These are phyloP conservation scores for Pilaira anomala DNA, from an alignment of 192 early-diverging fungal species.

Conservation along the genomic window DNA sequence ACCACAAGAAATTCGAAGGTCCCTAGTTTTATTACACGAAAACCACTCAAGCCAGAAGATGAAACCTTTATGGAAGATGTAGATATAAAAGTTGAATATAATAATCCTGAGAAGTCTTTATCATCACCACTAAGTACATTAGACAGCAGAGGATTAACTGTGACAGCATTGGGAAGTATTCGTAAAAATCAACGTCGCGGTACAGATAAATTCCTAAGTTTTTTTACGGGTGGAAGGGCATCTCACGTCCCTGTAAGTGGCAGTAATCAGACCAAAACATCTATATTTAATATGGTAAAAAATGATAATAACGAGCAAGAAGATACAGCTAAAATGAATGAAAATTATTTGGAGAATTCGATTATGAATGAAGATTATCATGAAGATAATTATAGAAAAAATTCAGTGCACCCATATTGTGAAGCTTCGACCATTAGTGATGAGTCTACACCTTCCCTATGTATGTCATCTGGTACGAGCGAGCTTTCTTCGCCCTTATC, in stretches of 20 bases:
- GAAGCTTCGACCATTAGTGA: no score
- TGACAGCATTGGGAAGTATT: background rate
- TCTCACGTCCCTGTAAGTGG: background rate
- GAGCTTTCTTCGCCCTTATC: no score
- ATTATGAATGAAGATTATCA: background rate
- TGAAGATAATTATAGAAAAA: background rate
- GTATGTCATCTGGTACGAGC: no score
- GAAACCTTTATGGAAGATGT: background rate
- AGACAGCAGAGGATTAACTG: background rate
- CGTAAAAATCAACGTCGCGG: constrained; percentile 5
- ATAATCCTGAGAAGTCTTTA: background rate
- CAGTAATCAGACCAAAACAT: background rate
- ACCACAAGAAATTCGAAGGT: background rate
- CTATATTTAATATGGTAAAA: background rate
- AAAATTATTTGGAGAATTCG: no score
- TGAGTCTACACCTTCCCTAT: no score
- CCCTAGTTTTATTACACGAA: constrained; percentile 13
- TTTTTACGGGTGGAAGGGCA: background rate
- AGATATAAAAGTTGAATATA: no score
- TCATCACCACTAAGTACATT: background rate
- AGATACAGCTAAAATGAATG: background rate
- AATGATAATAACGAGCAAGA: background rate
- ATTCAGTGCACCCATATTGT: no score
- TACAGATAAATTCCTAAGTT: constrained; percentile 4
- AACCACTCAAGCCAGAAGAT: constrained; percentile 2